Evolutionary conservation across 2,329 filamentous ascomycete genomes (phyloP), one percentile per base, ranked within the genome.

Genomic region (Colletotrichum agaves): DNA sequence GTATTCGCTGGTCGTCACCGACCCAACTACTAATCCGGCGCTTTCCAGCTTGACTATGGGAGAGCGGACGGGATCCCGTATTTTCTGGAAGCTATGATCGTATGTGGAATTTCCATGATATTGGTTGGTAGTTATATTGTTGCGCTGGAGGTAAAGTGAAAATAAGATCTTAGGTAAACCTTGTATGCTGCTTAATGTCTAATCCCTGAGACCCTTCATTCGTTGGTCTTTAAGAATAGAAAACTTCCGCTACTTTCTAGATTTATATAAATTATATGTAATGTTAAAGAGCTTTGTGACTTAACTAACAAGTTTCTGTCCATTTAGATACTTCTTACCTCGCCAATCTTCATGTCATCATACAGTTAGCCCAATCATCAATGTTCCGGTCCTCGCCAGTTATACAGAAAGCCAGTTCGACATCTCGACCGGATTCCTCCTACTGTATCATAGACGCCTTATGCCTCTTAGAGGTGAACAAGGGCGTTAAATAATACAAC

Each of bases 11-110:
- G 55, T 69, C 57, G 63, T 67, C 63, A 67, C 63, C 67, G 63
- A 69, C 67, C 47, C 49, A 39, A 57, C 47, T 67, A 69, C 67
- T 69, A 63, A 41, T 69, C 59, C 59, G 59, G 58, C 58, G 35
- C 64, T 70, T 55, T 52, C 50, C 44, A 53, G 68, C 64, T 69
- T 70, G 57, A 53, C 61, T 68, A 60, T 69, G 68, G 64, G 68
- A 64, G 68, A 70, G 68, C 64, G 57, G 64, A 70, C 68, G 68
- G 68, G 68, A 70, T 61, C 68, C 68, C 64, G 68, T 53, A 59
- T 65, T 62, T 59, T 68, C 61, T 47, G 46, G 35, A 61, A 49
- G 60, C 41, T 70, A 65, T 70, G 68, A 57, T 70, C 68, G 68
- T 70, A 70, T 70, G 68, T 70, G 63, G 0, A 33, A 11, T 12